Base-by-base conservation (phyloP, 495 filamentous ascomycete genomes). In the Neurospora sp. region DNA sequence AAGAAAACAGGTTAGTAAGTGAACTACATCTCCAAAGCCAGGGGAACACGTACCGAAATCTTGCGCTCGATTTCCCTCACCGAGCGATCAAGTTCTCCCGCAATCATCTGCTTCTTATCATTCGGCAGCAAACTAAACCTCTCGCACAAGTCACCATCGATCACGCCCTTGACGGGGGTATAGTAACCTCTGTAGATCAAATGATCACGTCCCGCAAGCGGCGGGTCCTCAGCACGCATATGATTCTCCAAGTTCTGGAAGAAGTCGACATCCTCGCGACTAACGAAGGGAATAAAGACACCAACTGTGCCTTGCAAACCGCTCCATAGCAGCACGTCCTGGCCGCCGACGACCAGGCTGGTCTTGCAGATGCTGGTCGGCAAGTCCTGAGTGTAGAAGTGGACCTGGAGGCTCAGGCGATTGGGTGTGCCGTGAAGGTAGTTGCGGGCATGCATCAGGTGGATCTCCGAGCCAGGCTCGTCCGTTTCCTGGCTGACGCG, bases 121-220 rank as follows among this genome's bases (percentile, higher is more conserved):
- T 88, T 91, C 40, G 91, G 86, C 73, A 98, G 83, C 68, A 94
- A 80, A 70, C 91, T 87, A 80, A 93, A 99, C 77, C 93, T 87
- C 85, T 99, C 96, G 78, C 94, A 97, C 73, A 99, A 84, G 84
- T 99, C 96, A n/a, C 96, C 96, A 81, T 99, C 96, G 78, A 99
- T 96, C 38, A 97, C 89, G 0, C 93, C 93, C 86, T 99, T 99
- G 16, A 96, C 93, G 1, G 96, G 96, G n/a, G 91, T 93, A 79
- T 99, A 98, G 79, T 98, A 99, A 65, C 94, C 89, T 70, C 96
- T 86, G 78, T 97, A 99, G 68, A 97, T 95, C 39, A 99, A 81
- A 81, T 99, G 96, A 80, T 98, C 96, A 72, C 96, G 88, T 39
- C 96, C 96, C 10, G 93, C 93, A 31, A 97, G 85, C 14, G 94